Evolutionary conservation across 495 filamentous ascomycete species (phyloP), one percentile per base, ranked within the genome.

Genomic region (Terfezia boudieri): DNA sequence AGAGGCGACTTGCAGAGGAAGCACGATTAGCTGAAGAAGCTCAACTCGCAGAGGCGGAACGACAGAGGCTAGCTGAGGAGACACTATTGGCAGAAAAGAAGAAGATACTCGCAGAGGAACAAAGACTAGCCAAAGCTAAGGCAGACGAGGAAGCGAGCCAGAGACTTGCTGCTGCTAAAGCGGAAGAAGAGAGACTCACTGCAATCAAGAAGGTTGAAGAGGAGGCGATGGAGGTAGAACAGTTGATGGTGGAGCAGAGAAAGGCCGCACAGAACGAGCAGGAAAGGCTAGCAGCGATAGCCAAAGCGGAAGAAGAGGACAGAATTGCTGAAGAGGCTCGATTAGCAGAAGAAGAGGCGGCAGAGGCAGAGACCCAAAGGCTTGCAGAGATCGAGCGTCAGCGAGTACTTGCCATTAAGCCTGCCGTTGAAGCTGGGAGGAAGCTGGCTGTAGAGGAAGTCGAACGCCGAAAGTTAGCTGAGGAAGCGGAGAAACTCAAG

Each of bases 131-230:
- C 41, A 32, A 43, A 14, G 52, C 37, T 12, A 20, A 51, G 37
- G 49, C 55, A 22, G 49, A 20, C 7, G 52, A 55, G 38, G 53
- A 59, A 41, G 58, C 51, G 14, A 50, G 58, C n/a, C 49, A 51
- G n/a, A 52, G 23, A 53, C 55, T 4, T 16, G 56, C 56, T 36
- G 52, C 49, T 37, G 51, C 22, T 12, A 55, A 57, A 17, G 49
- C 55, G 12, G 37, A 58, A 9, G 51, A 23, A 37, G 4, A 43
- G 9, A 58, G 51, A 48, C 52, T 23, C 22, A 26, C 58, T n/a
- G 55, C 53, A 50, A 49, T 49, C 4, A 17, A 14, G 17, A 46
- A 17, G 17, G 41, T 4, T 46, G 9, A 46, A 46, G 41, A 14
- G 12, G 41, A 46, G 17, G 41, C 41, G 17, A 20, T 20, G 20